Percentiles rank a stretch among this genome's conserved stretches.
phyloP scores from a whole-genome alignment of 1,139 yeast genomes.

The Suhomyces maxii region DNA sequence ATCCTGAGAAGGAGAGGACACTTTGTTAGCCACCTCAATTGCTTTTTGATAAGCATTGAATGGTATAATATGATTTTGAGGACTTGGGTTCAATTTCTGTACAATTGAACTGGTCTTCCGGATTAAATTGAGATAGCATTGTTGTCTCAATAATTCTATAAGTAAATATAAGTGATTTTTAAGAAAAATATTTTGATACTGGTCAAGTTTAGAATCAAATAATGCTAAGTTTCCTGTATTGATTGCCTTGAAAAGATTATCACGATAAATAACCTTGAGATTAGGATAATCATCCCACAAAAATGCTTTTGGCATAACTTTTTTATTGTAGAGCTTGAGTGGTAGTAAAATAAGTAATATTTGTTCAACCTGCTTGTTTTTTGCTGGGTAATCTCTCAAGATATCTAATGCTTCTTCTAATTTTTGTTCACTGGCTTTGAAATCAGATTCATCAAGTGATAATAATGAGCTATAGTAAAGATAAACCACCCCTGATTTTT shows the following conservation, averaged over 20 bases:
- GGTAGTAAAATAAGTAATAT: slow-evolving; percentile 58
- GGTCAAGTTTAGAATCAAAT: slow-evolving; percentile 47
- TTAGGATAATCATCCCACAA: slow-evolving; percentile 49
- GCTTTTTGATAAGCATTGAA: slow-evolving; percentile 50
- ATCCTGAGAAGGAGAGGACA: slow-evolving; percentile 27
- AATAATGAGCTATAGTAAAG: slow-evolving; percentile 67
- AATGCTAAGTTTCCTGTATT: slow-evolving; percentile 52
- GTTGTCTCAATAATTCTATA: slow-evolving; percentile 52
- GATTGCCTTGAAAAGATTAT: slow-evolving; percentile 49
- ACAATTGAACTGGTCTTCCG: slow-evolving; percentile 45
- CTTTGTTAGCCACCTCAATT: slow-evolving; percentile 36
- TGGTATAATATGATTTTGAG: slow-evolving; percentile 41
- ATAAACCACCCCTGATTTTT: slow-evolving; percentile 58
- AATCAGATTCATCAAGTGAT: slow-evolving; percentile 63
- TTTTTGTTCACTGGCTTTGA: slow-evolving; percentile 47
- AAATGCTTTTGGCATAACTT: slow-evolving; percentile 38
- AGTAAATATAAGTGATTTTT: slow-evolving; percentile 63
- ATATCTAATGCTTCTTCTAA: slow-evolving; percentile 49
- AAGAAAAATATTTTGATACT: slow-evolving; percentile 53
- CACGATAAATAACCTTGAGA: slow-evolving; percentile 45
- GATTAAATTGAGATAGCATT: slow-evolving; percentile 55
- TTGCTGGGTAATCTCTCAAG: slow-evolving; percentile 26
- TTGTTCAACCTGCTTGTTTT: slow-evolving; percentile 32
- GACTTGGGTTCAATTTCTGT: slow-evolving; percentile 24
- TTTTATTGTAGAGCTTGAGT: slow-evolving; percentile 44